Conservation (phyloP, 1,139 yeast species). For the Kodamaea arcana region DNA sequence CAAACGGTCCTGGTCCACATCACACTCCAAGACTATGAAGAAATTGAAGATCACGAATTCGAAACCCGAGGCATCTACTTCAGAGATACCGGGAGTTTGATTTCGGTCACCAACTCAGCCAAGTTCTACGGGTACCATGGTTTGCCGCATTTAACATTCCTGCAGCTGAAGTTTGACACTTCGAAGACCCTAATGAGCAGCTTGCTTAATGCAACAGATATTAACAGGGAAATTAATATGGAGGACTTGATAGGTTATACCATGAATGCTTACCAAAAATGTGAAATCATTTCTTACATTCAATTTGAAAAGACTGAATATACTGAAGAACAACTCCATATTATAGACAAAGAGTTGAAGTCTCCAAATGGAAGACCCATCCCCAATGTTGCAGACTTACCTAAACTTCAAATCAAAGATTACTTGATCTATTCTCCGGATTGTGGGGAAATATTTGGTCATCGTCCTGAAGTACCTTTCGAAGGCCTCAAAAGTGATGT, state of each 20-base stretch:
- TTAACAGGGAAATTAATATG: conserved; percentile 29
- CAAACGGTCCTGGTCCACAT: conserved; percentile 25
- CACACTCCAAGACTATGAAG: conserved; percentile 35
- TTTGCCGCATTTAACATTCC: conserved; percentile 54
- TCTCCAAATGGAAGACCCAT: conserved; percentile 78
- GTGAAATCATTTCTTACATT: conserved; percentile 69
- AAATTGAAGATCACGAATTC: conserved; percentile 42
- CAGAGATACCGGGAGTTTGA: conserved; percentile 62
- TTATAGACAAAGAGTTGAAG: conserved; percentile 66
- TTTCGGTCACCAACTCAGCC: conserved; percentile 62
- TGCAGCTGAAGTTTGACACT: conserved; percentile 37
- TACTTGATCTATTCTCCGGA: conserved; percentile 82
- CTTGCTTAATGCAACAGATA: conserved; percentile 38
- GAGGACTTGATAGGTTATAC: conserved; percentile 39
- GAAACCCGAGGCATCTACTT: conserved; percentile 66
- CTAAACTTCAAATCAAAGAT: conserved; percentile 48
- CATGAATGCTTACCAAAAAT: conserved; percentile 40
- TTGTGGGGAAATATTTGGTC: conserved; percentile 60
- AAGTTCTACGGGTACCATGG: conserved; percentile 68
- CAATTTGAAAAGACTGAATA: conserved; percentile 62
- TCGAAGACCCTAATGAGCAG: conserved; percentile 36
- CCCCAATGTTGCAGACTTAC: conserved; percentile 37
- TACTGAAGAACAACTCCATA: conserved; percentile 47
- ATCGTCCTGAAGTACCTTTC: conserved; percentile 27
- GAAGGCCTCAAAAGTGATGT: conserved; percentile 59